Evolutionary conservation across 2,329 filamentous ascomycete genomes (phyloP).

Genomic region (Escovopsis weberi): DNA sequence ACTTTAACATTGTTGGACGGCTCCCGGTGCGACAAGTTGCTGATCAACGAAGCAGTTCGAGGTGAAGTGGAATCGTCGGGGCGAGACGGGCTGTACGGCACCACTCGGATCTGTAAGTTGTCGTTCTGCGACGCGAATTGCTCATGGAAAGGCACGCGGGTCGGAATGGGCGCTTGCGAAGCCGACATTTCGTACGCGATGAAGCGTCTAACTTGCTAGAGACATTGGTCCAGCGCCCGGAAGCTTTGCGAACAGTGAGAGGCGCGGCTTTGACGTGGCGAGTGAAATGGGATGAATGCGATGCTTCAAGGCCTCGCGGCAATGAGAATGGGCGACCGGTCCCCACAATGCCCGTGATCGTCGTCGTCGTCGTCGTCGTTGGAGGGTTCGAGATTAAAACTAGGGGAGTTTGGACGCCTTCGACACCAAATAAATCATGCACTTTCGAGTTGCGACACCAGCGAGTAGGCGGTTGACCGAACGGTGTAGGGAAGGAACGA

Average conservation of each 20-base stretch:
- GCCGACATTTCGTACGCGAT: constrained; percentile 20
- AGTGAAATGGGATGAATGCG: no score
- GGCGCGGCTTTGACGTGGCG: no score
- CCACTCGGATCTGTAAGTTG: constrained; percentile 21
- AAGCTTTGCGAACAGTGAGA: background rate
- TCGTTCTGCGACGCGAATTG: constrained; percentile 15
- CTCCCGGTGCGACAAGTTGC: constrained; percentile 1
- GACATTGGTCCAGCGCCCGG: constrained; percentile 6
- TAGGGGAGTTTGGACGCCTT: no score
- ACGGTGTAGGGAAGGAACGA: background rate
- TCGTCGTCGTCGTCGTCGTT: background rate
- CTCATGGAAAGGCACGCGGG: constrained; percentile 15
- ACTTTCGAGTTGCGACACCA: no score
- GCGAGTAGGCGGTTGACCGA: background rate
- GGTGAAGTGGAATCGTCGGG: constrained; percentile 16
- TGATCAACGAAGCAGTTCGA: constrained; percentile 12
- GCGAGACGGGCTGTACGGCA: constrained; percentile 24
- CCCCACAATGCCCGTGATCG: background rate
- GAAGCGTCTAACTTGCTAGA: constrained; percentile 11
- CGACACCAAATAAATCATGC: no score
- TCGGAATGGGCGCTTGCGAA: constrained; percentile 16
- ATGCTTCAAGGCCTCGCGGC: background rate
- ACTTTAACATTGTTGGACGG: constrained; percentile 1
- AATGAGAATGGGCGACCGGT: background rate
- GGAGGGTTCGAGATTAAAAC: background rate